Conservation (phyloP, 768 basidiomycete genomes). For the Termitomyces sp. region DNA sequence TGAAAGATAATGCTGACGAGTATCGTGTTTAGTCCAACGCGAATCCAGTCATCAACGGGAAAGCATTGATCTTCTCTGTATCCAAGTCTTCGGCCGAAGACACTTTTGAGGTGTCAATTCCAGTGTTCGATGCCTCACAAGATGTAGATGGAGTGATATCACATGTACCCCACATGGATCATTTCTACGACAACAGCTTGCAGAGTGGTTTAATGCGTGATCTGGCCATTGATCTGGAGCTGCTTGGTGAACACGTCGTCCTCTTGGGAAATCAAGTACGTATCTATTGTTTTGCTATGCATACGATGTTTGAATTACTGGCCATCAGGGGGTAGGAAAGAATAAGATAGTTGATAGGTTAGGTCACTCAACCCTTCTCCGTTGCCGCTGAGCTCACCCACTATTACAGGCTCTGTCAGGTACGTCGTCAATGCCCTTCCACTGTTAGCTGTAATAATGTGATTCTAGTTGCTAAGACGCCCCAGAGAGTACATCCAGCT, state of each 20-base stretch:
- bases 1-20: conserved; percentile 2
- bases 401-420: conserved; percentile 48
- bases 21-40: conserved; percentile 41
- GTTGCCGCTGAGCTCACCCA: neutral
- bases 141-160: conserved; percentile 55
- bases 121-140: conserved; percentile 43
- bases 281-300: neutral
- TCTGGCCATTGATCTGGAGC: conserved; percentile 57
- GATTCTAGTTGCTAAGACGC: conserved; percentile 47
- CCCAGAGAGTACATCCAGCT: conserved; percentile 70
- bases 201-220: conserved; percentile 68
- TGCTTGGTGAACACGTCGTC: conserved; percentile 61
- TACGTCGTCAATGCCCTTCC: conserved; percentile 14
- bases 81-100: conserved; percentile 31
- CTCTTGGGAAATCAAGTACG: conserved; percentile 64
- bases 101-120: conserved; percentile 34
- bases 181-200: conserved; percentile 68
- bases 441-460: neutral
- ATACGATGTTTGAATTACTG: neutral
- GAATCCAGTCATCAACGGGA: conserved; percentile 34
- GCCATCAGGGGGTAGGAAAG: conserved; percentile 58
- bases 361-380: conserved; percentile 11
- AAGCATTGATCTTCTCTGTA: conserved; percentile 44
- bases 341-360: conserved; percentile 67
- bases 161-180: conserved; percentile 64